Conservation (phyloP, 75 land plant species). For the Sequoia sempervirens region DNA sequence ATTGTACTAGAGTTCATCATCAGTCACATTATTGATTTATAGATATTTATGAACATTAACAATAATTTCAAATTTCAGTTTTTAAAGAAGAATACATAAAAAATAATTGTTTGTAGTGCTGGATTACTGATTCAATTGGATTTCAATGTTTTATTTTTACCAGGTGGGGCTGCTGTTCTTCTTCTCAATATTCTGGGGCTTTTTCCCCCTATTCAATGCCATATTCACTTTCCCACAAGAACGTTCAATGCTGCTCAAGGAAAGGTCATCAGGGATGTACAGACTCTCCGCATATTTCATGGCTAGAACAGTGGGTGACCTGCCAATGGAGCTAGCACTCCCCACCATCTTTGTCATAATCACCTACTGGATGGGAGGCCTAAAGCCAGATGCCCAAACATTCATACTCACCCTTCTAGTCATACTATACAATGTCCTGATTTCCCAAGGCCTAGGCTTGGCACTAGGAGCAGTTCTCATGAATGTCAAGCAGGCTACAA, state of each 20-base stretch:
- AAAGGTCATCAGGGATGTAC: constrained; percentile 59
- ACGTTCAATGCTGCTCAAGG: constrained; percentile 49
- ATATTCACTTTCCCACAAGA: constrained; percentile 62
- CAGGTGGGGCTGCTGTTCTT: constrained; percentile 58
- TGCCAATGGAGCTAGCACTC: constrained; percentile 61
- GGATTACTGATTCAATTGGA: not conserved
- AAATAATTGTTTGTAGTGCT: not conserved
- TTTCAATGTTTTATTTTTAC: not conserved
- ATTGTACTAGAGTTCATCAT: not conserved
- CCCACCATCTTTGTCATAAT: constrained; percentile 42
- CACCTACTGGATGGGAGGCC: constrained; percentile 60
- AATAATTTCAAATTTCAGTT: too few relatives aligned
- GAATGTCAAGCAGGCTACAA: constrained; percentile 62
- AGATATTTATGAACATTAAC: too few relatives aligned
- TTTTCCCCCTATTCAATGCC: constrained; percentile 45
- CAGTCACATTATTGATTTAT: too few relatives aligned
- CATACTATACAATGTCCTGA: constrained; percentile 38
- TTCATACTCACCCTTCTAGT: constrained; percentile 34
- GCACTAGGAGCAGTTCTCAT: constrained; percentile 53
- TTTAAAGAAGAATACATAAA: too few relatives aligned
- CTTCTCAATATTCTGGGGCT: constrained; percentile 51
- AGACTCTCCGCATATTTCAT: constrained; percentile 63
- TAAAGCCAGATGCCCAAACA: constrained; percentile 14
- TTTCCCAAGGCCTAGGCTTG: constrained; percentile 51
- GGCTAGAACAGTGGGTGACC: constrained; percentile 32